Evolutionary conservation across 768 basidiomycete genomes (phyloP), one percentile per base, ranked within the genome.

Genomic region (Amylocystis lapponica): DNA sequence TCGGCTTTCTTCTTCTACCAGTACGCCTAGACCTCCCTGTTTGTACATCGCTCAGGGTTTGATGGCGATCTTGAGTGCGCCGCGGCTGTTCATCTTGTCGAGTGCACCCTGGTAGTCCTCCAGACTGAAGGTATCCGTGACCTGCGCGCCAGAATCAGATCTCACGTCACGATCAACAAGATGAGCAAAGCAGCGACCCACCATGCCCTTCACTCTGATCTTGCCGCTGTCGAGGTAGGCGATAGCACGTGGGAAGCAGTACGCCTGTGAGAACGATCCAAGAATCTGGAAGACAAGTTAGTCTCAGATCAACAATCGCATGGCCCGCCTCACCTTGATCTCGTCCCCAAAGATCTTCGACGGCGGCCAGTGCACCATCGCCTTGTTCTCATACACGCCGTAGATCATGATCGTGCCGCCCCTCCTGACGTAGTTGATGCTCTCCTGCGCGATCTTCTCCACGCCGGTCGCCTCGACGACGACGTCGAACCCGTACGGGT

Each of bases 391-490:
- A 59, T 94, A 95, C 29, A 94, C 91, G 37, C 91, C 91, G 55
- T 95, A 95, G 46, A 90, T 76, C 81, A 90, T 82, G 59, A 90
- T 63, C 3, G 88, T 89, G 19, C 87, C 88, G n/a, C 88, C 88
- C 22, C 88, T 69, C 31, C 88, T 74, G 27, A 95, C 92, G 58
- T 91, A 93, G 67, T 92, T 83, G 70, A 94, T 92, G 46, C 83
- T 71, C 29, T 89, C 81, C 55, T 92, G 82, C 13, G 87, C 91
- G 35, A 94, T 63, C 58, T 83, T 84, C 66, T 93, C 90, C 29
- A 89, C 86, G 33, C 92, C 92, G 1, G 85, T 86, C 39, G 83
- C 84, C 59, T 86, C 84, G 20, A 76, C 66, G 13, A 61, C 47
- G 29, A 54, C 48, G 60, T 92, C 89, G 58, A 93, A 93, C 4